phyloP scores from a whole-genome alignment of 2,329 filamentous ascomycete genomes.

The Colletotrichum zoysiae region DNA sequence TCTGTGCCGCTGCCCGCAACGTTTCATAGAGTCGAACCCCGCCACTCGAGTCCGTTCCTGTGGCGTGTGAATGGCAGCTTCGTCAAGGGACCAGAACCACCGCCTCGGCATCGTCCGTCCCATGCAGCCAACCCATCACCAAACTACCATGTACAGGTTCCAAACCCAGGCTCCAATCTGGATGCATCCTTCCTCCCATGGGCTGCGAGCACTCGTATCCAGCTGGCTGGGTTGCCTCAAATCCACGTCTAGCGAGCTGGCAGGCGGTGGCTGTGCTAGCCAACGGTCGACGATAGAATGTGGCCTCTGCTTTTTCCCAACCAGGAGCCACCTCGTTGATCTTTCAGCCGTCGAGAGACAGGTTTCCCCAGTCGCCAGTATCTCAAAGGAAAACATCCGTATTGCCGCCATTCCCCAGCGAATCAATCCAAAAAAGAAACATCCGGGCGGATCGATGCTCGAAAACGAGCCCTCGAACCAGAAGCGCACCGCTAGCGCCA shows the following conservation, averaged over 20 bases:
- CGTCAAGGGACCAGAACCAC: background rate
- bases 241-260: constrained; percentile 13
- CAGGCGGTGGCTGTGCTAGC: constrained; percentile 34
- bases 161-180: background rate
- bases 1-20: constrained; percentile 17
- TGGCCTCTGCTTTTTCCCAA: constrained; percentile 31
- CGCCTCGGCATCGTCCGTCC: background rate
- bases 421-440: constrained; percentile 4
- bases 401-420: background rate
- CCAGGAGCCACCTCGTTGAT: background rate
- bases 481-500: constrained; percentile 25
- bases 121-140: background rate
- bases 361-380: background rate
- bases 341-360: background rate
- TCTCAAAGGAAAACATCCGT: background rate
- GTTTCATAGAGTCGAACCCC: constrained; percentile 24
- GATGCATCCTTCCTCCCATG: background rate
- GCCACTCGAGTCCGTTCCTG: background rate
- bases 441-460: constrained; percentile 14
- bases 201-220: constrained; percentile 34
- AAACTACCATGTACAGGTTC: background rate
- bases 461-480: background rate
- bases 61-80: background rate
- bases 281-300: constrained; percentile 22
- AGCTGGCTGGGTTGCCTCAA: constrained; percentile 24